Evolutionary conservation across 371 early-diverging fungal species (phyloP), one percentile per base, ranked within the genome.

Genomic region (Actinomortierella wolfii): DNA sequence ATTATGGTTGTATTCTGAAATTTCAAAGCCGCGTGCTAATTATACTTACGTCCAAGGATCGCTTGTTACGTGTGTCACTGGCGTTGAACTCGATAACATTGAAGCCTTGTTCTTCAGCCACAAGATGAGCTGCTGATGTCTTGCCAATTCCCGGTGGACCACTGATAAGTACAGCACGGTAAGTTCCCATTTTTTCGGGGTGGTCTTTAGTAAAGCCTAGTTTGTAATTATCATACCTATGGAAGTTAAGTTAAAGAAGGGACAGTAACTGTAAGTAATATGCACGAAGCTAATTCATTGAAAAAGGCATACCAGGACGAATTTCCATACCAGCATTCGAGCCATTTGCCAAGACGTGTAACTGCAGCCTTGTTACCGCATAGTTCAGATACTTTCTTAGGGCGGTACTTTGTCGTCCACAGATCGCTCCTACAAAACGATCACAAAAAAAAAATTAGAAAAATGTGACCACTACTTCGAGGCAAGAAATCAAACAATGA

Each of bases 141-240:
- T 99, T 99, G 40, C 99, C 99, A 28, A 99, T 92, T 2, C 99
- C 99, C 9, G 99, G 99, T 13, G 97, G 92, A 0, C 99, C 99
- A 45, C 96, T 94, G 1, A 99, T 78, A 8, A 99, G 71, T 3
- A 93, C 83, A 0, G 99, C 96, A 17, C 90, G 84, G 53, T 65
- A 80, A 18, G 60, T 57, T 20, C 50, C 64, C 20, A 63, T 54
- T 47, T 76, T 78, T 29, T 73, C 67, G 14, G 76, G 56, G 59
- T 76, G 70, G 25, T 66, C 61, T 42, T 48, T 53, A 8, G 81
- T 83, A 54, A 71, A 68, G 48, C 70, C 68, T 21, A 61, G 75
- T 58, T 53, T 67, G 20, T 53, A 52, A 17, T 80, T 78, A 1
- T 53, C 40, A 8, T 68, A 74, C 79, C 82, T 80, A 68, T 41